phyloP scores from a whole-genome alignment of 164 flowering plant genomes.

The Chimonanthus salicifolius region DNA sequence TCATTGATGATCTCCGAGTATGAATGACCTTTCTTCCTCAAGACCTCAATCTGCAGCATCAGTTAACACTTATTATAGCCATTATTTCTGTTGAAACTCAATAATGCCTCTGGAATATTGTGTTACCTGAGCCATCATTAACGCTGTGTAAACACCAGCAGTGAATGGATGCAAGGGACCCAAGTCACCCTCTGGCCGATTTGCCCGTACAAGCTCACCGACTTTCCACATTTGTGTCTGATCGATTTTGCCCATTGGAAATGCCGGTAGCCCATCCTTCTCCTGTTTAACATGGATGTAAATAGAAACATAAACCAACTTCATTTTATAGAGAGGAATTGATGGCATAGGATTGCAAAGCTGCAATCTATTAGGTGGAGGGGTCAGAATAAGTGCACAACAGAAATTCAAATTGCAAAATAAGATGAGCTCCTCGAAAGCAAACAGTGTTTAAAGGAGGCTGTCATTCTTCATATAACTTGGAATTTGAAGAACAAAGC shows the following conservation, averaged over 20 bases:
- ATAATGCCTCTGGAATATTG: background rate
- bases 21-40: conserved; percentile 97
- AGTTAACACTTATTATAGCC: too few relatives aligned
- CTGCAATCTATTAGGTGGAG: background rate
- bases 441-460: background rate
- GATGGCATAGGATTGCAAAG: background rate
- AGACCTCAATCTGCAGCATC: conserved; percentile 67
- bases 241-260: conserved; percentile 97
- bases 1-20: conserved; percentile 97
- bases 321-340: background rate
- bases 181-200: conserved; percentile 62
- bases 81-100: background rate
- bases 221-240: conserved; percentile 99
- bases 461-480: background rate
- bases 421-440: background rate
- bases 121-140: conserved; percentile 97
- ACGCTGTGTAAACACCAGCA: conserved; percentile 87
- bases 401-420: too few relatives aligned
- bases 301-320: background rate
- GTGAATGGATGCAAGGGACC: conserved; percentile 88
- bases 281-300: conserved; percentile 40
- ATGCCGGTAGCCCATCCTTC: conserved; percentile 90
- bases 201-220: conserved; percentile 40
- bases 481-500: background rate
- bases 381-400: background rate